Evolutionary conservation across 78 protist species (phyloP), one percentile per base, ranked within the genome.

Genomic region (Dictyostelium brefeldianum): DNA sequence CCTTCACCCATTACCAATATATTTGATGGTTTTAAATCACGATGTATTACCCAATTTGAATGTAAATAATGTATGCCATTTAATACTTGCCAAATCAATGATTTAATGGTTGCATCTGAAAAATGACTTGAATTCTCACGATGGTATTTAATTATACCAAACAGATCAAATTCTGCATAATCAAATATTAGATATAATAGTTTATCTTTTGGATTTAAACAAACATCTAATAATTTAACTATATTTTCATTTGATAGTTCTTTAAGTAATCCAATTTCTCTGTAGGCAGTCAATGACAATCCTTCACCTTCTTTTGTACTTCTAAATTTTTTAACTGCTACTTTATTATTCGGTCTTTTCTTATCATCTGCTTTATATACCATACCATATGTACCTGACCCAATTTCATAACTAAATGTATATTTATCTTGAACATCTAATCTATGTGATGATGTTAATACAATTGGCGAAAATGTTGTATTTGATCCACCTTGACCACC

Each of bases 121-220:
- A 64, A 89, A 56, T 22, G 81, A 22, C 81, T 64, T 36, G 25
- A 20, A 64, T 82, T 80, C n/a, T 74, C 89, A 62, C 94, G 80
- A 46, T 85, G 98, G 67, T 77, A 80, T 14, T 47, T 64, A 41
- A 94, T 53, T 29, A 54, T 89, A 11, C 71, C 73, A 73, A 67
- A 78, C 20, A 97, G 56, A 80, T 97, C 98, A 78, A 75, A 85
- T 46, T 97, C 98, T 15, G 97, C 98, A 85, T 95, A 97, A 22
- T 97, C 97, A 59, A 96, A 93, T 27, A 97, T 90, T 18, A 97
- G 79, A 75, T 62, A 77, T 6, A 92, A 54, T 31, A 89, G 27
- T 29, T 73, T 69, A 22, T 71, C 85, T 73, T 84, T 83, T 18
- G 95, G 94, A 43, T 78, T 67, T n/a, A 92, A 71, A 59, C 80